phyloP scores from a whole-genome alignment of 441 rosid species.

The Monsonia emarginata region DNA sequence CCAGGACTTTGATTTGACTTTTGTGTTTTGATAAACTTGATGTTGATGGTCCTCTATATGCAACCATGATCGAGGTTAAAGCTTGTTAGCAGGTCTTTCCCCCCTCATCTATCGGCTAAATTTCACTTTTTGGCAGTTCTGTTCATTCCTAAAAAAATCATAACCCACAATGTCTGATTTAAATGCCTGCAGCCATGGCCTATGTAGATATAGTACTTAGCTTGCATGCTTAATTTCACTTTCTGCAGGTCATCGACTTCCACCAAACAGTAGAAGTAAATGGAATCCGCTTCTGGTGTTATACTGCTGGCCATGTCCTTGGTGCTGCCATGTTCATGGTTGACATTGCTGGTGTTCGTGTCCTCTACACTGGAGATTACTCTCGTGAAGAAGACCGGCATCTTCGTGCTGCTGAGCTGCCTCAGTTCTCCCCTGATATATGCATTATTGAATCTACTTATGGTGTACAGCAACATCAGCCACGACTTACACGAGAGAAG shows the following conservation, averaged over 20 bases:
- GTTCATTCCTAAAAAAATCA: background rate
- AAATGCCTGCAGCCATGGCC: background rate
- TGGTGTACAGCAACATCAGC: conserved; percentile 89
- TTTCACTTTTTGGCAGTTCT: background rate
- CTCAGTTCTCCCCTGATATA: conserved; percentile 86
- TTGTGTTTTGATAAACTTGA: background rate
- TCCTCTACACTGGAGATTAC: conserved; percentile 85
- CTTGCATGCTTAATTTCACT: background rate
- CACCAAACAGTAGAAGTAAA: conserved; percentile 86
- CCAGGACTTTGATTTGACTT: too few relatives aligned
- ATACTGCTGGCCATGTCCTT: conserved; percentile 92
- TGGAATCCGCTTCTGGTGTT: conserved; percentile 89
- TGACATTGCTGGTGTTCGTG: conserved; percentile 78
- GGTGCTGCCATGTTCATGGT: conserved; percentile 99
- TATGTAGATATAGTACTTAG: background rate
- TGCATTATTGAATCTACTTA: conserved; percentile 87
- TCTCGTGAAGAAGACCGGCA: conserved; percentile 91
- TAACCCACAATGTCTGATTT: too few relatives aligned
- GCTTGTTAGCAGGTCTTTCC: too few relatives aligned
- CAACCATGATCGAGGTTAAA: too few relatives aligned
- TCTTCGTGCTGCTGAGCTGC: conserved; percentile 87
- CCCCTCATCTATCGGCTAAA: too few relatives aligned
- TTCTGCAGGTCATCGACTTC: conserved; percentile 69
- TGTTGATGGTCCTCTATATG: background rate
- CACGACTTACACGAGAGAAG: conserved; percentile 74